Percentiles rank a stretch among this genome's conserved stretches.
Evolutionary conservation across 306 rosid species (phyloP).

Genomic region (Oemleria cerasiformis): DNA sequence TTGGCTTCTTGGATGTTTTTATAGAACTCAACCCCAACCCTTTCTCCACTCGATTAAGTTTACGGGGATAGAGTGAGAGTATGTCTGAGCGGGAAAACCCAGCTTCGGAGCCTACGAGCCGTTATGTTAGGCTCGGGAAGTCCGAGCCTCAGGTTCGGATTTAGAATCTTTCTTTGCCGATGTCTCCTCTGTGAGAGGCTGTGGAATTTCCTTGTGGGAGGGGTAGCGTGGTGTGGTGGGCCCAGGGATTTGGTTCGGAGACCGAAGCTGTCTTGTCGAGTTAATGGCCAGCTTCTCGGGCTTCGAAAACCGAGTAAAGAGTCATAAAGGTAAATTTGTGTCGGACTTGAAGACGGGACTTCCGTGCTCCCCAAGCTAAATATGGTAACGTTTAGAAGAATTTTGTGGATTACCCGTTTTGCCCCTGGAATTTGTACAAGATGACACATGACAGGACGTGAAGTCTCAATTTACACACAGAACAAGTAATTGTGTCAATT

Average conservation of each 20-base stretch:
- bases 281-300: slow-evolving; percentile 4
- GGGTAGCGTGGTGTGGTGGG: background rate
- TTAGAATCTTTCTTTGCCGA: background rate
- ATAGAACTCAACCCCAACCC: background rate
- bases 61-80: slow-evolving; percentile 16
- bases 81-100: slow-evolving; percentile 67
- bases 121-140: slow-evolving; percentile 21
- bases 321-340: slow-evolving; percentile 17
- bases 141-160: slow-evolving; percentile 24
- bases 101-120: background rate
- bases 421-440: background rate
- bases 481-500: no score
- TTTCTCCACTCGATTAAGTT: slow-evolving; percentile 30
- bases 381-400: background rate
- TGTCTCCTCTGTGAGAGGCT: background rate
- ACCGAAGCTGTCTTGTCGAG: slow-evolving; percentile 12
- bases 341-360: background rate
- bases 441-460: no score
- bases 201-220: background rate
- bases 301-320: slow-evolving; percentile 40
- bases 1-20: background rate
- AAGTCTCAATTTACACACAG: no score
- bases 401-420: background rate
- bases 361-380: slow-evolving; percentile 48
- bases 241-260: slow-evolving; percentile 33